Percentiles rank a stretch among this genome's conserved stretches.
Conservation (phyloP, 129 eudicot genomes). For the Escallonia herrerae region DNA sequence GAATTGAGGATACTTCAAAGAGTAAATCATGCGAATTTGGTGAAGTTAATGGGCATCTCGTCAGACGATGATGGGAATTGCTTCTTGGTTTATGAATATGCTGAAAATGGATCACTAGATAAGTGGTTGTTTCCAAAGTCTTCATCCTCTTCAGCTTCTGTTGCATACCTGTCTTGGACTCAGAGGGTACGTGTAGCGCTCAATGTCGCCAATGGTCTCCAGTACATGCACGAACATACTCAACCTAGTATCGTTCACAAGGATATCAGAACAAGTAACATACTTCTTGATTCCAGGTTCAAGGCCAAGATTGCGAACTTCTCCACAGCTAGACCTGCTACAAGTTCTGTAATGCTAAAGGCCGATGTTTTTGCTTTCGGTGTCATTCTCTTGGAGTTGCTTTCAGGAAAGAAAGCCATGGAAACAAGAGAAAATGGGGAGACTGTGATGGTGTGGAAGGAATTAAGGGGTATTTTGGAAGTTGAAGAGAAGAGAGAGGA, state of each 20-base stretch:
- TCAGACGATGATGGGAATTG: conserved; percentile 35
- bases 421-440: conserved; percentile 56
- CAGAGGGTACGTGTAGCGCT: conserved; percentile 54
- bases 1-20: conserved; percentile 69
- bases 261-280: conserved; percentile 56
- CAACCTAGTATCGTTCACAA: conserved; percentile 71
- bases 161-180: conserved; percentile 41
- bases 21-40: conserved; percentile 68
- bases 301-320: conserved; percentile 68
- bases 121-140: conserved; percentile 42
- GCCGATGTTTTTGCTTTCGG: conserved; percentile 66
- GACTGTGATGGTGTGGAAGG: conserved; percentile 59
- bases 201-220: conserved; percentile 71
- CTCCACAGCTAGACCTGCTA: conserved; percentile 43
- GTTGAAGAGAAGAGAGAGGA: conserved; percentile 41
- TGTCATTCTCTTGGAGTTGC: conserved; percentile 58
- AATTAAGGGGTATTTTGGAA: conserved; percentile 49
- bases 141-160: conserved; percentile 24
- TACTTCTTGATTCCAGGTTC: conserved; percentile 67
- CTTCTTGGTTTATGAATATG: conserved; percentile 65
- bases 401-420: conserved; percentile 66
- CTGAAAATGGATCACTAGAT: conserved; percentile 70
- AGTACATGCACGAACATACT: conserved; percentile 76
- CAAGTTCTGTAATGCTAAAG: conserved; percentile 44
- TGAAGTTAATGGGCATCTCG: conserved; percentile 64